Evolutionary conservation across 1,284 basidiomycete genomes (phyloP).

Genomic region (Ustilago cynodontis): DNA sequence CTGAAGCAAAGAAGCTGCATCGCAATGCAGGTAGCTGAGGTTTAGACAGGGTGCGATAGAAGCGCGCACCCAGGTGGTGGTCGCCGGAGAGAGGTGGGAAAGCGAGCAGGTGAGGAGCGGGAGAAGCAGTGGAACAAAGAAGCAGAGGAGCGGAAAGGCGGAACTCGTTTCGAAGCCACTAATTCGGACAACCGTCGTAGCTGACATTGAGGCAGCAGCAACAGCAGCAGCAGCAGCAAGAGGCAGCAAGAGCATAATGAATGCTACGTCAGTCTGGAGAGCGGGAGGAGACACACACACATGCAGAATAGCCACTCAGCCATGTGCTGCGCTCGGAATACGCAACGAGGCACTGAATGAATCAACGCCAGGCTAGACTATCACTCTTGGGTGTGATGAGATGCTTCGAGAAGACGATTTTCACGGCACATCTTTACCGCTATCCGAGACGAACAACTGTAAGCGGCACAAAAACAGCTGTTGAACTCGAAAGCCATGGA

Average conservation of each 20-base stretch:
- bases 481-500: background rate
- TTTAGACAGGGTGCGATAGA: background rate
- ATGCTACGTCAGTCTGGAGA: background rate
- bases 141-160: background rate
- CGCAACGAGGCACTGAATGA: background rate
- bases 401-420: conserved; percentile 11
- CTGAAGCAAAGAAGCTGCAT: background rate
- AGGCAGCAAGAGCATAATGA: background rate
- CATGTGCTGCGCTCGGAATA: background rate
- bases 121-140: background rate
- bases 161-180: background rate
- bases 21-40: background rate
- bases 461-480: background rate
- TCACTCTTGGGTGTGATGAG: conserved; percentile 7
- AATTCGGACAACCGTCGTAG: background rate
- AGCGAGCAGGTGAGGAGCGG: background rate
- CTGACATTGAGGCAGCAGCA: background rate
- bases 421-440: background rate
- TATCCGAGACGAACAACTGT: background rate
- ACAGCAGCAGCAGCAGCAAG: background rate
- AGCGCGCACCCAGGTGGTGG: background rate
- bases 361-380: background rate
- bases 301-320: conserved; percentile 1
- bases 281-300: background rate
- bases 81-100: background rate